Evolutionary conservation across 331 rosid genomes (phyloP), one percentile per base, ranked within the genome.

Genomic region (Malus hybrid): DNA sequence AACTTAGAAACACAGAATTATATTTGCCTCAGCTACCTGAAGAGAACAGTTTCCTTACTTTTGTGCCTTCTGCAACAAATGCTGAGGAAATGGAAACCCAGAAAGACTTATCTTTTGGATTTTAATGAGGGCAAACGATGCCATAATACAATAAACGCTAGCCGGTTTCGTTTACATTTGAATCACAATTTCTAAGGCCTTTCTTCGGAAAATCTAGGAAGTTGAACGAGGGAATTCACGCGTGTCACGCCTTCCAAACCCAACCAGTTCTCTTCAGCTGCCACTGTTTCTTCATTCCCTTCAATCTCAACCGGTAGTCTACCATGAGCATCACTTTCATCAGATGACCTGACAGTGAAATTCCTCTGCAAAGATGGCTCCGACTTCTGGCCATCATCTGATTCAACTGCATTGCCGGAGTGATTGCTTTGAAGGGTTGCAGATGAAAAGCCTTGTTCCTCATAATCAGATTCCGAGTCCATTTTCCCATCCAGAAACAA

Each of bases 211-310:
- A 94, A 94, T 86, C 99, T 86, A 57, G 99, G 99, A 42, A 94
- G 99, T 64, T 92, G 99, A 77, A 94, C 97, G 19, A 94, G 79
- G 22, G 99, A 94, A 92, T 94, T 94, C 83, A 92, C 99, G 20
- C 97, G 82, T 5, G 97, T 94, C 65, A 94, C 97, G 16, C 99
- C 99, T 77, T 92, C 96, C 78, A 94, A 83, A 44, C 92, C 96
- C 15, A 60, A 90, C 99, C 97, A 94, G 82, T 89, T 86, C 72
- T 91, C 96, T 78, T 88, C 93, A 34, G 88, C 57, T 8, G 65
- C 36, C 57, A 84, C 55, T 15, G 78, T 55, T 85, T 84, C 89
- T 16, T 75, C 82, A n/a, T 72, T 79, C 74, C 76, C 89, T 80
- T 82, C 93, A 33, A 16, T 77, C 44, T 85, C 87, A 28, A 73